Conservation (phyloP, 177 flowering plant genomes). For the Vitis hybrid region DNA sequence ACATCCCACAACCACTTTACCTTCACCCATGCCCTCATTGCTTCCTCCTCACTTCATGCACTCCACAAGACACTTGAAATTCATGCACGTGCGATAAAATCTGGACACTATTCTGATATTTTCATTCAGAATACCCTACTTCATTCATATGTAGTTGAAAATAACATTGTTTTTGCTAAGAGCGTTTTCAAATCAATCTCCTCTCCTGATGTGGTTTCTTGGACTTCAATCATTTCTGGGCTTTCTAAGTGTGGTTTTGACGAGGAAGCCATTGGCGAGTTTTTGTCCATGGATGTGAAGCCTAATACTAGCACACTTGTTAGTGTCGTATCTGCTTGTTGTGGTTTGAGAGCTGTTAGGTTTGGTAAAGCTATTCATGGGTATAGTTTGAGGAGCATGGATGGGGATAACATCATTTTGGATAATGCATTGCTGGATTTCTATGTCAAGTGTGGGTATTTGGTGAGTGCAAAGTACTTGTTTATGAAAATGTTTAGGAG, state of each 20-base stretch:
- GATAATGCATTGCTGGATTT: slow-evolving; percentile 27
- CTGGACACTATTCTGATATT: slow-evolving; percentile 28
- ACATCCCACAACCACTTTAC: slow-evolving; percentile 38
- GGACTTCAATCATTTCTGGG: slow-evolving; percentile 35
- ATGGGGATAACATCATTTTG: slow-evolving; percentile 10
- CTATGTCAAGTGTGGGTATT: slow-evolving; percentile 19
- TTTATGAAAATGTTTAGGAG: slow-evolving; percentile 26
- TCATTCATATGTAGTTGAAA: slow-evolving; percentile 17
- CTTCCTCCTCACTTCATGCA: slow-evolving; percentile 20
- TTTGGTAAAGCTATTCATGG: slow-evolving; percentile 24
- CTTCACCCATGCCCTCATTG: slow-evolving; percentile 36
- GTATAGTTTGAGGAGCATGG: slow-evolving; percentile 14
- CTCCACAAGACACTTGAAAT: slow-evolving; percentile 28
- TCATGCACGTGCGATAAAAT: slow-evolving; percentile 29
- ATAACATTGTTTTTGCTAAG: slow-evolving; percentile 20
- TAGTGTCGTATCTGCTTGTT: slow-evolving; percentile 25
- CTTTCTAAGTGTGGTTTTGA: slow-evolving; percentile 24
- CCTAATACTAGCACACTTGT: slow-evolving; percentile 25
- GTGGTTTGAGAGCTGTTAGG: slow-evolving; percentile 14
- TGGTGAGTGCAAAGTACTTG: slow-evolving; percentile 15
- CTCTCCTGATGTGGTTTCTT: slow-evolving; percentile 29
- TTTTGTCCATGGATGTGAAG: slow-evolving; percentile 22
- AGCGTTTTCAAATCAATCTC: slow-evolving; percentile 15
- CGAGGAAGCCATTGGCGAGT: slow-evolving; percentile 24
- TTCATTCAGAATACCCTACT: slow-evolving; percentile 37